Conservation (phyloP, 2,329 filamentous ascomycete species). For the Fusarium camptoceras region DNA sequence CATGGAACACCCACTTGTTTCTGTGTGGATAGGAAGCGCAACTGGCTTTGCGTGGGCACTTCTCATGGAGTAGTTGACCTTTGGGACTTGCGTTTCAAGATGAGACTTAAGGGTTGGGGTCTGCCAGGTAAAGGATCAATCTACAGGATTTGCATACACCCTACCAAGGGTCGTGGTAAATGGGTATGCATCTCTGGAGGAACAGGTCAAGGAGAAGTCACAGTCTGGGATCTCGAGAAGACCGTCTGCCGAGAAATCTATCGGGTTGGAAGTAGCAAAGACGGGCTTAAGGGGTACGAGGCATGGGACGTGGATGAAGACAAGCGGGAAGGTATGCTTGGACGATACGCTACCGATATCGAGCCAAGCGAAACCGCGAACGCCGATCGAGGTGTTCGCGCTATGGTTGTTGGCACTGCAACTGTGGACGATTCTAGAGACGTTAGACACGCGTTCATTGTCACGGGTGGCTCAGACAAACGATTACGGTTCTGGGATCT, state of each 20-base stretch:
- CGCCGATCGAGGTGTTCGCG: constrained; percentile 76
- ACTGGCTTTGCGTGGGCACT: constrained; percentile 93
- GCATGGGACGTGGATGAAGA: constrained; percentile 93
- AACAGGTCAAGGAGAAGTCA: constrained; percentile 87
- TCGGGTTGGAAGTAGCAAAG: constrained; percentile 72
- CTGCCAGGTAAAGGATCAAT: constrained; percentile 84
- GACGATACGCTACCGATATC: constrained; percentile 81
- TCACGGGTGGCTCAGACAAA: constrained; percentile 90
- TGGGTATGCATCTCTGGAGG: constrained; percentile 92
- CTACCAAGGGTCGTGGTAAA: constrained; percentile 79
- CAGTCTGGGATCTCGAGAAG: constrained; percentile 96
- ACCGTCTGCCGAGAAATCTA: constrained; percentile 90
- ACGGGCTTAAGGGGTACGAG: constrained; percentile 75
- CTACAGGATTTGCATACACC: constrained; percentile 82
- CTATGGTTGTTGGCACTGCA: constrained; percentile 79
- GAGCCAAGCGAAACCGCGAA: constrained; percentile 68
- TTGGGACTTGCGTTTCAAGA: constrained; percentile 96
- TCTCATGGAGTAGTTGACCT: constrained; percentile 92
- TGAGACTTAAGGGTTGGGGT: constrained; percentile 89
- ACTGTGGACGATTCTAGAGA: constrained; percentile 77
- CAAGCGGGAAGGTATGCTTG: constrained; percentile 85
- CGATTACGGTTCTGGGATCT: constrained; percentile 96
- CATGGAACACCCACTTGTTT: constrained; percentile 94
- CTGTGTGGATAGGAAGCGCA: constrained; percentile 84
- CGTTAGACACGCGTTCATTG: constrained; percentile 81